These are phyloP conservation scores for Aspergillus neoniger DNA, from an alignment of 2,329 filamentous ascomycete species.

Conservation along the genomic window DNA sequence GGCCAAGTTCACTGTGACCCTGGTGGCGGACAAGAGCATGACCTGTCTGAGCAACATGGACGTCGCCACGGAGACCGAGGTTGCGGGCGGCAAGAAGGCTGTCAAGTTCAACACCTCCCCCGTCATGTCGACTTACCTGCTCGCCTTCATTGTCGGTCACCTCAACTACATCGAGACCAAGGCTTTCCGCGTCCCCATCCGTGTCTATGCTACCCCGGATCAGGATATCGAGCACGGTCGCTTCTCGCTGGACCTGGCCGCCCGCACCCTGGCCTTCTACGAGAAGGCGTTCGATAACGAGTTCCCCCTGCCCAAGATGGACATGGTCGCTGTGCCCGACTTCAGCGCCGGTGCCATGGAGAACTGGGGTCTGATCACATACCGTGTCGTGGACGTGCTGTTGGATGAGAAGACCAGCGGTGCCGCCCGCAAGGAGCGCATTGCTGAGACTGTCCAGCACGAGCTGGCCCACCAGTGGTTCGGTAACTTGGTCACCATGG, in stretches of 20 bases:
- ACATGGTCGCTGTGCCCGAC: slow-evolving; percentile 94
- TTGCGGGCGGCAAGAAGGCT: slow-evolving; percentile 73
- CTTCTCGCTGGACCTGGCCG: slow-evolving; percentile 87
- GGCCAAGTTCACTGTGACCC: slow-evolving; percentile 85
- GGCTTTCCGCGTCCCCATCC: slow-evolving; percentile 84
- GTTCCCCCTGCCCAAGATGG: slow-evolving; percentile 91
- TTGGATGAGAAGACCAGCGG: slow-evolving; percentile 90
- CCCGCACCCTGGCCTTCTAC: slow-evolving; percentile 88
- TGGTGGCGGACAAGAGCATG: slow-evolving; percentile 85
- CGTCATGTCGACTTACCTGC: slow-evolving; percentile 91
- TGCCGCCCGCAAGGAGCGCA: slow-evolving; percentile 84
- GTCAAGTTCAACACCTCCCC: slow-evolving; percentile 92
- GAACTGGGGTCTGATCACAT: slow-evolving; percentile 96
- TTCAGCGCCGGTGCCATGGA: slow-evolving; percentile 97
- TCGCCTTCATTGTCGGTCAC: slow-evolving; percentile 92
- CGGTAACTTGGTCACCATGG: slow-evolving; percentile 95
- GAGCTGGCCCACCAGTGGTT: slow-evolving; percentile 98
- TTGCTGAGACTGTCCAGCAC: slow-evolving; percentile 95
- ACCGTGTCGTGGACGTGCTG: slow-evolving; percentile 86
- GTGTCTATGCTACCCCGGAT: slow-evolving; percentile 90
- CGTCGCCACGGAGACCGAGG: slow-evolving; percentile 74
- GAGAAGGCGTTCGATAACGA: slow-evolving; percentile 88
- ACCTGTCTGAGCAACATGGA: slow-evolving; percentile 98
- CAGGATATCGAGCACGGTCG: slow-evolving; percentile 87
- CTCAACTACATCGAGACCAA: slow-evolving; percentile 93